These are phyloP conservation scores for Dictyostelium intermedium DNA, from an alignment of 78 protist genomes.

Conservation along the genomic window DNA sequence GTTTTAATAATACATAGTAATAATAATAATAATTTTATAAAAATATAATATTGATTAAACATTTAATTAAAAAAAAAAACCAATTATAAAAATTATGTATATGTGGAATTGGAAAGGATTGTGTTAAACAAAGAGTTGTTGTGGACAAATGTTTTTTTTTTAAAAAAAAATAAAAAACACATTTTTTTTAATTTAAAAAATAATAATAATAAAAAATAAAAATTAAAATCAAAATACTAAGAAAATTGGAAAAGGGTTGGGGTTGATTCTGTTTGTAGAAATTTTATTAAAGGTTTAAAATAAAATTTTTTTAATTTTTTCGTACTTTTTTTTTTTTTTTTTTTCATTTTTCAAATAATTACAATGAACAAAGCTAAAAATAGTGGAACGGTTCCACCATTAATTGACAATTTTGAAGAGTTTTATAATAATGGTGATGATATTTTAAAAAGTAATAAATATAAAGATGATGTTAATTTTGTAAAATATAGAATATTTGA, in stretches of 20 bases:
- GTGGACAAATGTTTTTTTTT: no score
- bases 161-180: no score
- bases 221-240: no score
- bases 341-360: background rate
- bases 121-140: no score
- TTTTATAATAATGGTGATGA: background rate
- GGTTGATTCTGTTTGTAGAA: no score
- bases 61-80: background rate
- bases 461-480: background rate
- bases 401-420: background rate
- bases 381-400: background rate
- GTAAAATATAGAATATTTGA: conserved; percentile 16
- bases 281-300: no score
- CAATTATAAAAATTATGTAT: no score
- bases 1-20: background rate
- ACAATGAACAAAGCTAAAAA: background rate
- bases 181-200: background rate
- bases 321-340: background rate
- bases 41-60: background rate
- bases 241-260: no score
- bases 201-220: no score
- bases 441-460: background rate
- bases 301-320: background rate
- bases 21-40: background rate
- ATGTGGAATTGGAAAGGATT: no score